These are phyloP conservation scores for Saraca asoca DNA, from an alignment of 331 rosid genomes.

Conservation along the genomic window DNA sequence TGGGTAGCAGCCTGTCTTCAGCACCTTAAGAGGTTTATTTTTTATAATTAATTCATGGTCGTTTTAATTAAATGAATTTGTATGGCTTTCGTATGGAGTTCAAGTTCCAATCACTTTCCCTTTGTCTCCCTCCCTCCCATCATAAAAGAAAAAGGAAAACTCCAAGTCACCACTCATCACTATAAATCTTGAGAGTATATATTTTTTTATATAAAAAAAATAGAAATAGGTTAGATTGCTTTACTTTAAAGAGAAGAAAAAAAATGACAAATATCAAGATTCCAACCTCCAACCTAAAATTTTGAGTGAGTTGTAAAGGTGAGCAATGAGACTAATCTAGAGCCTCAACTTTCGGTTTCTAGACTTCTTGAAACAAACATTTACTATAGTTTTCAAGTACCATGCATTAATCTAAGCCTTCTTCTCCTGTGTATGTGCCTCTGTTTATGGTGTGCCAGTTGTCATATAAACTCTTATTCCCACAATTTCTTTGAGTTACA, in stretches of 20 bases:
- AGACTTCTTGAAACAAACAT: constrained; percentile 22
- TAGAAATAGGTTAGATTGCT: too few species aligned
- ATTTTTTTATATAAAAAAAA: too few species aligned
- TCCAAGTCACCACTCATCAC: constrained; percentile 2
- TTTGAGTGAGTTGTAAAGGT: constrained; percentile 32
- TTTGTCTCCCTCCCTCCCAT: constrained; percentile 48
- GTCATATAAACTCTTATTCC: background rate
- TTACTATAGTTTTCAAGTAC: background rate
- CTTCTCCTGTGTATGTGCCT: background rate
- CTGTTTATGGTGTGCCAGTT: background rate
- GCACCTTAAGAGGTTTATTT: too few species aligned
- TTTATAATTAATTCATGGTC: background rate
- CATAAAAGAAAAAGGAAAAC: background rate
- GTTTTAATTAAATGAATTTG: constrained; percentile 26
- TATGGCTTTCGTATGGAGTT: constrained; percentile 11
- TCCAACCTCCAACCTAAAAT: constrained; percentile 20
- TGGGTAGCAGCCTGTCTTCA: constrained; percentile 28
- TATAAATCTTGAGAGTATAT: too few species aligned
- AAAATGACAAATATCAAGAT: too few species aligned
- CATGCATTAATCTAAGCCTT: background rate
- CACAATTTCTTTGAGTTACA: too few species aligned
- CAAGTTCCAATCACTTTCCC: constrained; percentile 42
- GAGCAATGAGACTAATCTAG: constrained; percentile 24
- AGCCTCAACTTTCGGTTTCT: constrained; percentile 23
- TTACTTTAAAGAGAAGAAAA: too few species aligned